Conservation (phyloP, 352 stramenopile species). For the Phytophthora nicotianae region DNA sequence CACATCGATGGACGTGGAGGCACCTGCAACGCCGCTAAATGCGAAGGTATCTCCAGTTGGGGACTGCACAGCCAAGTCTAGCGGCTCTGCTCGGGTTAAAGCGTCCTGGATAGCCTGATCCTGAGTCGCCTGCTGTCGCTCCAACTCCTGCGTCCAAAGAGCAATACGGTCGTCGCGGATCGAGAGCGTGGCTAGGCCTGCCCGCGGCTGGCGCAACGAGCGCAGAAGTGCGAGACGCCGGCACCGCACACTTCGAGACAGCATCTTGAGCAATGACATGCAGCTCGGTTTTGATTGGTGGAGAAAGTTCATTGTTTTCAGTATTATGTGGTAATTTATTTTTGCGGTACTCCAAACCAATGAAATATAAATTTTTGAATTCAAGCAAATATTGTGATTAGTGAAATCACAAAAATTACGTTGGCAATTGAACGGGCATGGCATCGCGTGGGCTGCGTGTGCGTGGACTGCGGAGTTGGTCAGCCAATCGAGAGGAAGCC, state of each 20-base stretch:
- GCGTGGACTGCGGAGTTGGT: constrained; percentile 45
- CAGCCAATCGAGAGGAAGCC: constrained; percentile 34
- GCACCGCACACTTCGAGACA: constrained; percentile 17
- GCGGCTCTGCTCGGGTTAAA: constrained; percentile 27
- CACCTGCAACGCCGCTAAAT: constrained; percentile 52
- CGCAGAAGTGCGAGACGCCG: constrained; percentile 13
- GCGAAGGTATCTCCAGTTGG: constrained; percentile 28
- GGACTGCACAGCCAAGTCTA: constrained; percentile 55
- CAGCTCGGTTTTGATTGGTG: constrained; percentile 4
- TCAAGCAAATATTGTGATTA: neutral
- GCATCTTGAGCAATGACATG: constrained; percentile 19
- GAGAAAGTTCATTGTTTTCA: neutral
- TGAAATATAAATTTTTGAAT: neutral
- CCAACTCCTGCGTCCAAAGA: constrained; percentile 61
- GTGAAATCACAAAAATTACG: no score
- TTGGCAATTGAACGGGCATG: no score
- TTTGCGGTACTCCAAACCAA: neutral
- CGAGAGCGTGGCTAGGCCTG: constrained; percentile 34
- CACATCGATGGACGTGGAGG: constrained; percentile 63
- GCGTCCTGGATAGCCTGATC: constrained; percentile 8
- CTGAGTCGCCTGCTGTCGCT: constrained; percentile 47
- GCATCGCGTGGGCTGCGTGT: neutral
- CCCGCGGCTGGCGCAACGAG: constrained; percentile 18
- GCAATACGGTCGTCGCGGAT: constrained; percentile 53
- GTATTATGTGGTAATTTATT: no score